phyloP scores from a whole-genome alignment of 345 rosid genomes.

The Cardamine chenopodiifolia region DNA sequence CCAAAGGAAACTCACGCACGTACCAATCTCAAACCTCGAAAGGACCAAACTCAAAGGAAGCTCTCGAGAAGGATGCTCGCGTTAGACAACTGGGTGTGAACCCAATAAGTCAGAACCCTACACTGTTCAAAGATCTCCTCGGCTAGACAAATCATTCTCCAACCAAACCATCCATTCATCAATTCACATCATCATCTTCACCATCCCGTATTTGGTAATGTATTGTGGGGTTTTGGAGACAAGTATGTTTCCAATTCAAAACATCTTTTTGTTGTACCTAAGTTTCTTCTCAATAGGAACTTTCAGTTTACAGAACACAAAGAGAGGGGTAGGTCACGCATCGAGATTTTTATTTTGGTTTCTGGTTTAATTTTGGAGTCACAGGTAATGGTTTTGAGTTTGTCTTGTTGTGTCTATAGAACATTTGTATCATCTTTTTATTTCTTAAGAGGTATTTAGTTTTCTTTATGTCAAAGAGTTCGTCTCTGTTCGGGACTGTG shows the following conservation, averaged over 20 bases:
- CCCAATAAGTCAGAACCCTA: conserved; percentile 85
- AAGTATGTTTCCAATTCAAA: conserved; percentile 30
- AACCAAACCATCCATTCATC: conserved; percentile 14
- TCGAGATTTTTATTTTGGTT: conserved; percentile 24
- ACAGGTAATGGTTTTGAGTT: conserved; percentile 33
- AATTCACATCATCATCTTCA: conserved; percentile 4
- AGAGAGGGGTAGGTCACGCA: conserved; percentile 20
- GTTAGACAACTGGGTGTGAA: conserved; percentile 94
- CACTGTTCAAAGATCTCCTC: conserved; percentile 79
- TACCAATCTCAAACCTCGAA: conserved; percentile 47
- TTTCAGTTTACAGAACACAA: conserved; percentile 29
- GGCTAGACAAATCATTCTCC: conserved; percentile 48
- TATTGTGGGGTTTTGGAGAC: conserved; percentile 13
- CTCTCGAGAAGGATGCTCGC: conserved; percentile 86
- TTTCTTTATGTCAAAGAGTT: conserved; percentile 6
- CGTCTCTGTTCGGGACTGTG: background rate
- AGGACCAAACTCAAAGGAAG: conserved; percentile 68
- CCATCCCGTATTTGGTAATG: conserved; percentile 30
- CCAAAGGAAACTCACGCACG: conserved; percentile 34
- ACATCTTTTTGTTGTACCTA: conserved; percentile 40
- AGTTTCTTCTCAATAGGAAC: conserved; percentile 35
- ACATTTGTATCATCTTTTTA: conserved; percentile 28
- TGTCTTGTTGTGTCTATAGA: conserved; percentile 37
- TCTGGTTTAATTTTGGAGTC: conserved; percentile 35
- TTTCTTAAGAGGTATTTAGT: conserved; percentile 16